Conservation (phyloP, 2,329 filamentous ascomycete species). For the Sphaceloma murrayae region DNA sequence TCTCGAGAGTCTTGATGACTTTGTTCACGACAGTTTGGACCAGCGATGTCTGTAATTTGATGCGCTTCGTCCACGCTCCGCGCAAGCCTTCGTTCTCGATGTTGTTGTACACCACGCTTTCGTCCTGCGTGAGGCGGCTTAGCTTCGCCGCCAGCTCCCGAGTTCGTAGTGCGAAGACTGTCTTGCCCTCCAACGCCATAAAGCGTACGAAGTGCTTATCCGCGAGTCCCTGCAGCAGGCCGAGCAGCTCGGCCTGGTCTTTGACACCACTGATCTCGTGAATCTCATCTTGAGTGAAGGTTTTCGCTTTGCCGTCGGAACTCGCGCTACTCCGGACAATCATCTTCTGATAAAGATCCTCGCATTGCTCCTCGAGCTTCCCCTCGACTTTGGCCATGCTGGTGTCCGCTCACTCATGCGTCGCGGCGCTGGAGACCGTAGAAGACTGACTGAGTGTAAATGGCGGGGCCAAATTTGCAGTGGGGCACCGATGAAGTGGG, state of each 20-base stretch:
- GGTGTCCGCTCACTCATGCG: not conserved
- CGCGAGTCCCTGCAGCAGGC: conserved; percentile 27
- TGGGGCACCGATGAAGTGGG: too few relatives aligned
- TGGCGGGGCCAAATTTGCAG: conserved; percentile 6
- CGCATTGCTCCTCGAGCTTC: conserved; percentile 23
- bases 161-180: conserved; percentile 24
- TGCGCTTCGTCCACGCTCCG: conserved; percentile 83
- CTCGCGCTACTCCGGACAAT: conserved; percentile 20
- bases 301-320: conserved; percentile 25
- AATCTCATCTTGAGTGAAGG: conserved; percentile 28
- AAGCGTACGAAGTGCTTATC: conserved; percentile 27
- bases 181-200: conserved; percentile 23
- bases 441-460: not conserved
- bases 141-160: conserved; percentile 19
- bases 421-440: too few relatives aligned
- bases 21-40: conserved; percentile 75
- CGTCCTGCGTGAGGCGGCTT: conserved; percentile 48
- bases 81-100: conserved; percentile 78
- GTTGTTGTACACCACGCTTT: conserved; percentile 76
- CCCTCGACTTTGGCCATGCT: conserved; percentile 8
- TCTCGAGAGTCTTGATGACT: conserved; percentile 72
- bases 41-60: conserved; percentile 70
- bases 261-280: conserved; percentile 22
- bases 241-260: conserved; percentile 23
- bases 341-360: conserved; percentile 25